phyloP scores from a whole-genome alignment of 2,329 filamentous ascomycete genomes.

The Dactylonectria estremocensis region DNA sequence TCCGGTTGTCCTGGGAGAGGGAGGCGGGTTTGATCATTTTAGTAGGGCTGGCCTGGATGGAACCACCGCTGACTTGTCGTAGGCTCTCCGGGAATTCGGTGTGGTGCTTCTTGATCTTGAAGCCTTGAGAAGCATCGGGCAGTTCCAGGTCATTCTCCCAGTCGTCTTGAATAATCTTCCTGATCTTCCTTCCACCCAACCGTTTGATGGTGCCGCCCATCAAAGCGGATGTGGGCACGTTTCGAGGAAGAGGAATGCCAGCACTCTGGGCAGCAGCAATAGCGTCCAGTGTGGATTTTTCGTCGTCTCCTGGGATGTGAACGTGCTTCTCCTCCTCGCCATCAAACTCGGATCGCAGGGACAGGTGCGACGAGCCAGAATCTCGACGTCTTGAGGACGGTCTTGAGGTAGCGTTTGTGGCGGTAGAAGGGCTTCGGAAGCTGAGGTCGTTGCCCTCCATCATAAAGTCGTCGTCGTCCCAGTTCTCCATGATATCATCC shows the following conservation, averaged over 20 bases:
- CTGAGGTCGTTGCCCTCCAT: slow-evolving; percentile 78
- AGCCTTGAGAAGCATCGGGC: slow-evolving; percentile 69
- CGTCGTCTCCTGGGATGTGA: slow-evolving; percentile 86
- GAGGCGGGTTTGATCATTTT: slow-evolving; percentile 54
- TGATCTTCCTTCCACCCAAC: slow-evolving; percentile 81
- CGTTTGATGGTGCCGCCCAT: slow-evolving; percentile 95
- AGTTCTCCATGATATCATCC: slow-evolving; percentile 80
- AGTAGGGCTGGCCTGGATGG: slow-evolving; percentile 67
- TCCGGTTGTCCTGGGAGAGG: slow-evolving; percentile 48
- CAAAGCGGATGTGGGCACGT: slow-evolving; percentile 89
- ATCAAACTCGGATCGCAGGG: slow-evolving; percentile 86
- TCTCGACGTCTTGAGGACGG: slow-evolving; percentile 72
- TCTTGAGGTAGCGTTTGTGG: slow-evolving; percentile 58
- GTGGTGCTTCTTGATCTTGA: slow-evolving; percentile 76
- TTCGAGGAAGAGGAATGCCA: slow-evolving; percentile 90
- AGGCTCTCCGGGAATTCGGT: slow-evolving; percentile 77
- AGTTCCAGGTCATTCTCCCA: slow-evolving; percentile 86
- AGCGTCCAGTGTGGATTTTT: slow-evolving; percentile 85
- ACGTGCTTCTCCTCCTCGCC: slow-evolving; percentile 93
- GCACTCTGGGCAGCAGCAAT: slow-evolving; percentile 90
- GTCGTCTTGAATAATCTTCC: slow-evolving; percentile 82
- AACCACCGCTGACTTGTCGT: slow-evolving; percentile 74
- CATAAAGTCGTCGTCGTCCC: slow-evolving; percentile 84
- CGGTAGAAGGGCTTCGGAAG: slow-evolving; percentile 67
- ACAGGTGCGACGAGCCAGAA: slow-evolving; percentile 85